phyloP scores from a whole-genome alignment of 495 filamentous ascomycete species.

The Penicillium diatomitis region DNA sequence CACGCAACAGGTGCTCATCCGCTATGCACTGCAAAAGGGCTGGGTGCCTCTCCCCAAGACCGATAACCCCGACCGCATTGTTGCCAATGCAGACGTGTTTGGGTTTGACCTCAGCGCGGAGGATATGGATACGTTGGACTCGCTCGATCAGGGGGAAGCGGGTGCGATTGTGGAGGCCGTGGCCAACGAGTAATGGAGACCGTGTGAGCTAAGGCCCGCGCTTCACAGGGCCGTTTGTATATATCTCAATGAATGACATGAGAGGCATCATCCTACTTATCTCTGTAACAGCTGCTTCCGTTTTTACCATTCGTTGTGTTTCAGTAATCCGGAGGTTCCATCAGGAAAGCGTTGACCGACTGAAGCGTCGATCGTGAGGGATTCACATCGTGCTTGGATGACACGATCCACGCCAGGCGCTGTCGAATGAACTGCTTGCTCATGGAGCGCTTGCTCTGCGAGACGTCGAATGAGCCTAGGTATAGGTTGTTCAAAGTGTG shows the following conservation, averaged over 20 bases:
- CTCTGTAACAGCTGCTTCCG: no score
- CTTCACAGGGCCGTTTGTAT: not conserved
- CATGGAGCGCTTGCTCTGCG: slow-evolving; percentile 29
- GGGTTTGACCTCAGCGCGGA: slow-evolving; percentile 52
- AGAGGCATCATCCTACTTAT: no score
- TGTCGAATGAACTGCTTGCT: slow-evolving; percentile 71
- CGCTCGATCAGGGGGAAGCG: slow-evolving; percentile 51
- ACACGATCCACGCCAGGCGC: slow-evolving; percentile 68
- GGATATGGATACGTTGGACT: slow-evolving; percentile 57
- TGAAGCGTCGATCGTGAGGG: slow-evolving; percentile 74
- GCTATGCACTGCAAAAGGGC: slow-evolving; percentile 55
- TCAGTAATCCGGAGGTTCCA: slow-evolving; percentile 43
- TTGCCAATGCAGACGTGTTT: slow-evolving; percentile 56
- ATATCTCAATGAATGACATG: not conserved
- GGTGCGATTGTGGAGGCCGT: slow-evolving; percentile 47
- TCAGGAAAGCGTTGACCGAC: slow-evolving; percentile 80
- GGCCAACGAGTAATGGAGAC: slow-evolving; percentile 28
- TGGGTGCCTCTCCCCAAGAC: slow-evolving; percentile 72
- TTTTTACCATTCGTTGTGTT: not conserved
- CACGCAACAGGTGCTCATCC: slow-evolving; percentile 45
- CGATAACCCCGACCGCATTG: slow-evolving; percentile 49
- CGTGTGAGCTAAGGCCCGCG: not conserved
- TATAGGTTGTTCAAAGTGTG: not conserved
- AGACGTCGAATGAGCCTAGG: slow-evolving; percentile 23
- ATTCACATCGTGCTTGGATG: slow-evolving; percentile 63